Base-by-base conservation (phyloP, 495 filamentous ascomycete genomes). In the Xylaria curta region DNA sequence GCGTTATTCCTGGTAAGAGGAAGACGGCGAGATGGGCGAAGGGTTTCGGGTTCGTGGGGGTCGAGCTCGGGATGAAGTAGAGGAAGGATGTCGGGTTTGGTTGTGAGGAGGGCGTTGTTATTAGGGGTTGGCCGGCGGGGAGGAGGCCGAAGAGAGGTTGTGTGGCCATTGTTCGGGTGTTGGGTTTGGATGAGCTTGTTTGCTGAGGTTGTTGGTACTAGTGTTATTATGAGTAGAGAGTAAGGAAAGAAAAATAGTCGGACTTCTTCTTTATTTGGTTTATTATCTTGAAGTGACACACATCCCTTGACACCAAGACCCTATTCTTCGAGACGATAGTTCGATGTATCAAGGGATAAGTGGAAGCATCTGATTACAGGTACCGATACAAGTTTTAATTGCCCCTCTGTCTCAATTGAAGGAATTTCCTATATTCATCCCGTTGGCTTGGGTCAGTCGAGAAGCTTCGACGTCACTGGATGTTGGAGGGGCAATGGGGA, bases 1-100 rank as follows among this genome's bases (percentile, higher is more conserved):
- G 87, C 38, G 85, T 79, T 9, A 89, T 86, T 61, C 92, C 93
- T 1, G 96, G 96, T 8, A 97, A 90, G 49, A 98, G 83, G 85
- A 99, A 98, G 73, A 97, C 89, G 72, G 93, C 91, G 66, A 99
- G 82, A 74, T 98, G 94, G 56, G 85, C 87, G 85, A 97, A 94
- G 60, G 81, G 68, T 33, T 78, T 78, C 1, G 78, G 53, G 62
- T 73, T 60, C 15, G 79, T 33, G 47, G 73, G 71, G 1, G 70
- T 72, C 33, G 74, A 54, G 62, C 69, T 66, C 0, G 83, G 83
- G 71, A 88, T 79, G 58, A 79, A 75, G 79, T 82, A 88, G 49
- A 86, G 75, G 78, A 85, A 84, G 42, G 78, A 77, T 3, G 81
- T 79, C 33, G 76, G 63, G 67, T 72, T 76, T 0, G 82, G 86